phyloP scores from a whole-genome alignment of 805 yeast species.

The Suhomyces sp. region DNA sequence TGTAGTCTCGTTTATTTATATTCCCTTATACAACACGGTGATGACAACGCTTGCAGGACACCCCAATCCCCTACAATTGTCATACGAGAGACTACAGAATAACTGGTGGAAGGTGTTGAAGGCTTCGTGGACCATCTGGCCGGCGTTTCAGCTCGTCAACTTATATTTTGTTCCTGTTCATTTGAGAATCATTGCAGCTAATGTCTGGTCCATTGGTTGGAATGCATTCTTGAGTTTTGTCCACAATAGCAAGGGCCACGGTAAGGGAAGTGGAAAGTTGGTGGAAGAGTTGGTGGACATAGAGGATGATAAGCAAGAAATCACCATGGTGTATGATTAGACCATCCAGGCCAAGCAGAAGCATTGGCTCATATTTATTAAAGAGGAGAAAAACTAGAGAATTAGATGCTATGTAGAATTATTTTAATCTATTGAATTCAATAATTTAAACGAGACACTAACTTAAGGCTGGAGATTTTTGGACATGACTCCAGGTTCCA shows the following conservation, averaged over 20 bases:
- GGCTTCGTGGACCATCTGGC: conserved; percentile 46
- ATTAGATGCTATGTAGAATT: no score
- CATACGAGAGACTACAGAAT: conserved; percentile 30
- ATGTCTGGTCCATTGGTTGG: conserved; percentile 44
- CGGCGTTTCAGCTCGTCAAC: conserved; percentile 37
- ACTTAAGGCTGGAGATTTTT: no score
- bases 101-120: conserved; percentile 43
- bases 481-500: no score
- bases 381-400: no score
- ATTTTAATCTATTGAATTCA: no score
- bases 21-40: conserved; percentile 42
- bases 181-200: conserved; percentile 36
- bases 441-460: no score
- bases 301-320: conserved; percentile 35
- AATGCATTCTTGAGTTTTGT: conserved; percentile 42
- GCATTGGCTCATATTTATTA: no score
- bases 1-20: conserved; percentile 40
- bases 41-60: conserved; percentile 38
- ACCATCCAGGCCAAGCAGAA: no score
- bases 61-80: conserved; percentile 33
- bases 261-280: conserved; percentile 34
- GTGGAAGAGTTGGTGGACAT: conserved; percentile 41
- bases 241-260: conserved; percentile 49
- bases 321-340: conserved; percentile 32
- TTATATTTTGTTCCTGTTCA: conserved; percentile 41